Base-by-base conservation (phyloP, 1,139 yeast genomes). In the Kodamaea sp. region DNA sequence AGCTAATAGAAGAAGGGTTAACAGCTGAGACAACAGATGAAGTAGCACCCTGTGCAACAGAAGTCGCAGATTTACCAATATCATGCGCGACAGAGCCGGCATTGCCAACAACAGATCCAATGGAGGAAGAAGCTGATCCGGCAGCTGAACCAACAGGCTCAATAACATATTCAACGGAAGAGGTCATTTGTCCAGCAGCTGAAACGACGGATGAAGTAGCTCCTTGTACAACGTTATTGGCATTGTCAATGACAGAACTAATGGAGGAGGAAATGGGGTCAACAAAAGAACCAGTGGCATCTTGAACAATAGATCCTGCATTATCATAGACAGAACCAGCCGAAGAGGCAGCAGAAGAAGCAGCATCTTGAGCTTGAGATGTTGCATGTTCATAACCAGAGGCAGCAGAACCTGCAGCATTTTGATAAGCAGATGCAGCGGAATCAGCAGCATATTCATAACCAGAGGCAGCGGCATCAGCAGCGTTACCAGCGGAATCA, bases 1-100 rank as follows among this genome's bases (percentile, higher is more conserved):
- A 31, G 11, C 26, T 23, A 2, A 29, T 22, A 24, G 37, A 28
- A 28, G 24, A 20, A 10, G 38, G 30, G 12, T 28, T 40, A 9
- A 34, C 37, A 31, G 30, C 44, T 24, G 38, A 29, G 34, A 34
- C 48, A 20, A n/a, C 37, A 28, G n/a, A n/a, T n/a, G n/a, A 15
- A 15, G 20, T 15, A 15, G 20, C 20, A 15, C 20, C 4, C 20
- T 15, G 20, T 15, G 4, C 20, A 15, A 15, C 26, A 24, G 38
- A 24, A 8, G 20, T 34, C 9, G 31, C 27, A n/a, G n/a, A 28
- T 24, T 12, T 35, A 24, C 15, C 24, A 20, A 27, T 29, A 8
- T 15, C 20, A 15, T 15, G 20, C 4, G 20, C 20, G 20, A 15
- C 20, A 15, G 20, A 15, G 4, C 20, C 20, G 20, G 20, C 20